Evolutionary conservation across 164 flowering plant species (phyloP).

Genomic region (Chloranthus sessilifolius): DNA sequence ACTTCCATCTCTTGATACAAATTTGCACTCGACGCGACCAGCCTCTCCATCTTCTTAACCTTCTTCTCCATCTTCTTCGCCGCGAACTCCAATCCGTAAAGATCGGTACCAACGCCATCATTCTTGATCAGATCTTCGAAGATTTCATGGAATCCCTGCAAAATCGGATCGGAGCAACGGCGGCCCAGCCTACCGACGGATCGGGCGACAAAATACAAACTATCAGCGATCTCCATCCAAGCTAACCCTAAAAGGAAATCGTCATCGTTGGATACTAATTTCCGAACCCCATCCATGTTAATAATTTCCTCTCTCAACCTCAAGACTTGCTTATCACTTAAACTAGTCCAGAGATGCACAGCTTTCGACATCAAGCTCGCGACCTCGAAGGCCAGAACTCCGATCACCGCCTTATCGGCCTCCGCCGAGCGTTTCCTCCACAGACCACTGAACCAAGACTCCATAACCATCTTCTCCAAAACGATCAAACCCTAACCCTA

Average conservation of each 20-base stretch:
- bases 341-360: constrained; percentile 61
- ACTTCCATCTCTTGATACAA: constrained; percentile 76
- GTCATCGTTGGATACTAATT: constrained; percentile 70
- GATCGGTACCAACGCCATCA: constrained; percentile 41
- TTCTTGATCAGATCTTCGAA: constrained; percentile 36
- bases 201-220: constrained; percentile 36
- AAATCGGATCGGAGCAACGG: constrained; percentile 46
- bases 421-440: constrained; percentile 29
- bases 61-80: constrained; percentile 80
- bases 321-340: constrained; percentile 52
- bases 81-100: constrained; percentile 43
- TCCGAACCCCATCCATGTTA: constrained; percentile 50
- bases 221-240: constrained; percentile 56
- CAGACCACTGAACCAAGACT: constrained; percentile 55
- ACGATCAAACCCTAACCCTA: not conserved
- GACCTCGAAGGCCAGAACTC: constrained; percentile 75
- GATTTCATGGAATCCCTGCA: constrained; percentile 51
- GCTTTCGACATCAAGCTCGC: constrained; percentile 76
- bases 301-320: constrained; percentile 50
- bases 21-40: constrained; percentile 39
- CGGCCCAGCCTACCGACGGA: constrained; percentile 57
- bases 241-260: constrained; percentile 42
- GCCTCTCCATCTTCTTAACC: constrained; percentile 66
- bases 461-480: constrained; percentile 44
- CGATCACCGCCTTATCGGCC: constrained; percentile 40